Evolutionary conservation across 1,284 basidiomycete genomes (phyloP).

Genomic region (Cystobasidium sp.): DNA sequence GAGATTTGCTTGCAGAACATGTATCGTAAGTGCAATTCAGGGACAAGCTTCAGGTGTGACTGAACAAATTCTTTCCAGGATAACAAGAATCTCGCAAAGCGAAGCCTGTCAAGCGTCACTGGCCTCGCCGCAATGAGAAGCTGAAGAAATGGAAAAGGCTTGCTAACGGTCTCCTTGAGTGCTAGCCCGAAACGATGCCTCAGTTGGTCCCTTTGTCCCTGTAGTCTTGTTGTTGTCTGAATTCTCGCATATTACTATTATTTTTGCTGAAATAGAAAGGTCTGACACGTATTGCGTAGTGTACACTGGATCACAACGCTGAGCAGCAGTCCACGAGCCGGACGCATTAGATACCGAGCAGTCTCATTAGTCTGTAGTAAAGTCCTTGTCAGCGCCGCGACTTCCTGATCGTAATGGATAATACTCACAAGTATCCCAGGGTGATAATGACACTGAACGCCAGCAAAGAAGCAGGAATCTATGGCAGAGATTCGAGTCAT

Average conservation of each 20-base stretch:
- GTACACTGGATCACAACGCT: too few relatives aligned
- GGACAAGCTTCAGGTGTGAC: background rate
- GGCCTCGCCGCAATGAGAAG: slow-evolving; percentile 6
- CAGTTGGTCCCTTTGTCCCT: too few relatives aligned
- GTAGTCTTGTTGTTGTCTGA: too few relatives aligned
- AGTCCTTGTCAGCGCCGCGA: background rate
- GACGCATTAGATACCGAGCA: slow-evolving; percentile 11
- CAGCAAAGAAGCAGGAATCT: slow-evolving; percentile 85
- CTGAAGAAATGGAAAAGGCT: background rate
- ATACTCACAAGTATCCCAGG: slow-evolving; percentile 66
- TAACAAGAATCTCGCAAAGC: slow-evolving; percentile 32
- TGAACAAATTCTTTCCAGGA: slow-evolving; percentile 10
- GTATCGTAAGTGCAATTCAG: slow-evolving; percentile 16
- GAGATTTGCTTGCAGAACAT: slow-evolving; percentile 38
- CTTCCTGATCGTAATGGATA: background rate
- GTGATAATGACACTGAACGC: slow-evolving; percentile 80
- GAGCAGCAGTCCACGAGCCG: too few relatives aligned
- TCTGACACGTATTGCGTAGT: too few relatives aligned
- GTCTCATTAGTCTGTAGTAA: slow-evolving; percentile 26
- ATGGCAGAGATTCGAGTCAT: slow-evolving; percentile 70
- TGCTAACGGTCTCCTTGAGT: background rate
- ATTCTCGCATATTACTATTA: too few relatives aligned
- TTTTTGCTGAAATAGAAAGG: too few relatives aligned
- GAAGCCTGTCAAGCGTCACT: slow-evolving; percentile 23
- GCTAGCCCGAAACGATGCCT: background rate